Evolutionary conservation across 805 yeast genomes (phyloP).

Genomic region (Danielia reshetovae): DNA sequence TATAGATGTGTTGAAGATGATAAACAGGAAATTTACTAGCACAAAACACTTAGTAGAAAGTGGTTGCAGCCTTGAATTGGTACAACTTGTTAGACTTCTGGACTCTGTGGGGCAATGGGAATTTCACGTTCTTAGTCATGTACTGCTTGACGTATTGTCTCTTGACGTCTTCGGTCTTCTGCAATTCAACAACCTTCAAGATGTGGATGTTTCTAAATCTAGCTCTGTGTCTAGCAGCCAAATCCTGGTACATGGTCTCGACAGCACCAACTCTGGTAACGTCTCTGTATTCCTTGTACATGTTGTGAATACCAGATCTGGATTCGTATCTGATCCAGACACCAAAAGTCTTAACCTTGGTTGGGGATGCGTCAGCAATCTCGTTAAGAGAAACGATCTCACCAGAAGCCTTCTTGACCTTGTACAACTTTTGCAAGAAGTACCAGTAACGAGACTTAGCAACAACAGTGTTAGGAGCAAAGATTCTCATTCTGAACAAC

Average conservation of each 20-base stretch:
- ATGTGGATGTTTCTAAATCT: constrained; percentile 99
- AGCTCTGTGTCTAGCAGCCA: constrained; percentile 99
- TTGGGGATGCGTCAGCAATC: constrained; percentile 93
- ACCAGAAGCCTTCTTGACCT: constrained; percentile 99
- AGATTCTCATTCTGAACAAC: constrained; percentile 99
- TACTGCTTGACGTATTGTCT: constrained; percentile 99
- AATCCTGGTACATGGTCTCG: constrained; percentile 97
- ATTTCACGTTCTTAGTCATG: constrained; percentile 90
- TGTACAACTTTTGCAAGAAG: constrained; percentile 98
- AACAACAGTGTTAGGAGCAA: constrained; percentile 97
- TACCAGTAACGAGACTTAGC: constrained; percentile 99
- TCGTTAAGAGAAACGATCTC: constrained; percentile 92
- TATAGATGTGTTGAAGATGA: constrained; percentile 12
- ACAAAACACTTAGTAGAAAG: constrained; percentile 74
- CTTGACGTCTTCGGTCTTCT: constrained; percentile 96
- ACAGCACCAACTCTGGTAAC: constrained; percentile 99
- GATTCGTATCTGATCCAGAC: constrained; percentile 99
- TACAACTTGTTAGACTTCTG: constrained; percentile 83
- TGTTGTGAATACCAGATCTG: constrained; percentile 99
- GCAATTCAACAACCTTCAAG: constrained; percentile 98
- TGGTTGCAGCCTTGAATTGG: constrained; percentile 92
- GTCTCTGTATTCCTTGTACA: constrained; percentile 99
- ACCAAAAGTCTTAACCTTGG: constrained; percentile 99
- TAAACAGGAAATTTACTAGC: constrained; percentile 1
- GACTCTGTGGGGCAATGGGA: constrained; percentile 99